Evolutionary conservation across 2,329 filamentous ascomycete genomes (phyloP), one percentile per base, ranked within the genome.

Genomic region (Arachnomyces sp.): DNA sequence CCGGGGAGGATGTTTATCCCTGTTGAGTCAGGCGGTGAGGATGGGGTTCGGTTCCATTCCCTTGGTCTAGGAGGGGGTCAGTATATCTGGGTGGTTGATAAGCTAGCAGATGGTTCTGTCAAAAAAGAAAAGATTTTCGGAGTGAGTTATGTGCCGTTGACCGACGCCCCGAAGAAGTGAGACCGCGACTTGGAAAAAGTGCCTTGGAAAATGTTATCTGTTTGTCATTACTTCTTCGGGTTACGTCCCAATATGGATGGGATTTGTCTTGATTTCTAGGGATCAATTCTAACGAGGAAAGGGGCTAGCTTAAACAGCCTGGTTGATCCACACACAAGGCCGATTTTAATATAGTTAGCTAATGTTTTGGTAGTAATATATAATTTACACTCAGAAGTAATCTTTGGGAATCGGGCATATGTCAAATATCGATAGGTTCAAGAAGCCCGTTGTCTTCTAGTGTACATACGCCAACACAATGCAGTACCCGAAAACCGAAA

Each of bases 1-100:
- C 90, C 90, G 0, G 92, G 92, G 0, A 72, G 80, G 67, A 58
- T 82, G 53, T 82, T 82, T 56, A 77, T 82, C n/a, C 78, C 78
- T 0, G 74, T 82, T 3, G 73, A 74, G 31, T 57, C 64, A 7
- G 67, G 68, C 18, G 56, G 58, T 1, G 55, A 57, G 18, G 52
- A 55, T 46, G 49, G 43, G 12, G 14, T 40, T 3, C 15, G 34
- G 9, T 12, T 48, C 11, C 29, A 42, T 13, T 45, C 41, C 4
- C 17, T 56, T n/a, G 51, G 51, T 7, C 35, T 55, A 11, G 43
- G 49, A 34, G 57, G 56, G 7, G 59, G 57, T 14, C 78, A 82
- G 56, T 68, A 75, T 55, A 79, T 82, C 33, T 82, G 72, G 62
- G 70, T 81, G 3, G 68, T 81, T 34, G 75, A 81, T 51, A 82